Evolutionary conservation across 225 moss, liverwort and hornwort genomes (phyloP).

Genomic region (Sphagnum tenellum): DNA sequence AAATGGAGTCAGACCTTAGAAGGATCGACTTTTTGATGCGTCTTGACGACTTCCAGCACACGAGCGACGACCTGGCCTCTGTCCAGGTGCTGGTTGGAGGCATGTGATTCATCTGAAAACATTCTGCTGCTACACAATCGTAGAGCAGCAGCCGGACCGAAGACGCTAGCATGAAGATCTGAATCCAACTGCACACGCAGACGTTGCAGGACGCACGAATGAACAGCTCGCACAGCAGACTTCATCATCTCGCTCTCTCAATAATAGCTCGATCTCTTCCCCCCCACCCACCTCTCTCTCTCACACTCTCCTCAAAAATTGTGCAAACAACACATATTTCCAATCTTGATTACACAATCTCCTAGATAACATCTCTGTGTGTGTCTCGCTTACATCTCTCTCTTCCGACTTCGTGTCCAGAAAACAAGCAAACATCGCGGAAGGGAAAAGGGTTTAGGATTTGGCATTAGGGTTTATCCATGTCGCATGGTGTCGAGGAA

Average conservation of each 20-base stretch:
- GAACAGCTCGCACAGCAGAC: slow-evolving; percentile 37
- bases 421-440: too few relatives aligned
- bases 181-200: slow-evolving; percentile 12
- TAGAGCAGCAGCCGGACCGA: neutral
- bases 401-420: too few relatives aligned
- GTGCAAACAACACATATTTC: too few relatives aligned
- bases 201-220: slow-evolving; percentile 42
- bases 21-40: slow-evolving; percentile 72
- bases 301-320: too few relatives aligned
- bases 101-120: slow-evolving; percentile 56
- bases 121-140: slow-evolving; percentile 11
- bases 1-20: slow-evolving; percentile 39
- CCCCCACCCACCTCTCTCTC: too few relatives aligned
- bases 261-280: too few relatives aligned
- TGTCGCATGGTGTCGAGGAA: too few relatives aligned
- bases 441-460: too few relatives aligned
- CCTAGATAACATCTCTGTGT: too few relatives aligned
- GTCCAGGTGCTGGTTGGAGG: slow-evolving; percentile 42
- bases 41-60: slow-evolving; percentile 64
- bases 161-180: neutral
- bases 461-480: too few relatives aligned
- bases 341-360: too few relatives aligned
- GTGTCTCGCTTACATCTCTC: too few relatives aligned
- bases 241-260: neutral
- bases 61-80: slow-evolving; percentile 61